Evolutionary conservation across 176 grass and related monocot species (phyloP).

Genomic region (Otatea glauca): DNA sequence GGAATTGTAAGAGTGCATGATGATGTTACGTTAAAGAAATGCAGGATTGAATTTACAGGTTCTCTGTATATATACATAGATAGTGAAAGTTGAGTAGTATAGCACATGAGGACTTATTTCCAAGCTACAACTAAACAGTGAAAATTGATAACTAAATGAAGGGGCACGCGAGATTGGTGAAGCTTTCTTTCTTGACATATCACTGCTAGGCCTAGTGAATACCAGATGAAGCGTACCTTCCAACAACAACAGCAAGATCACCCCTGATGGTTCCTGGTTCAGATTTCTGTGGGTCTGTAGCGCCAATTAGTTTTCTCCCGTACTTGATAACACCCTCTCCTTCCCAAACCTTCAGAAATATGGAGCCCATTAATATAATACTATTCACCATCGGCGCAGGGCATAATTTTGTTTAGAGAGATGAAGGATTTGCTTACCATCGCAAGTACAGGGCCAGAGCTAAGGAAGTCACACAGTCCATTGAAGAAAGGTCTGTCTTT

Average conservation of each 20-base stretch:
- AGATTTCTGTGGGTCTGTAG: conserved; percentile 91
- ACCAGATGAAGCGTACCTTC: conserved; percentile 56
- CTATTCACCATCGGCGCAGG: background rate
- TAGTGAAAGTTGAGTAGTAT: too few relatives aligned
- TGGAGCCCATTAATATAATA: background rate
- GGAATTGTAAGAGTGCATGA: background rate
- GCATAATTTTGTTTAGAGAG: background rate
- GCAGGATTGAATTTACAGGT: background rate
- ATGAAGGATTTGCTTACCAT: conserved; percentile 60
- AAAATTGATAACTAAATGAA: conserved; percentile 12
- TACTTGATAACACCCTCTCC: conserved; percentile 96
- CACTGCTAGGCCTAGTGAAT: background rate
- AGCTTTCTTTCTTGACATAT: background rate
- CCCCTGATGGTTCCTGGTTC: conserved; percentile 97
- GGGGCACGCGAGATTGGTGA: background rate
- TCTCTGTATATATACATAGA: too few relatives aligned
- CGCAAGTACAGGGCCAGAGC: conserved; percentile 88
- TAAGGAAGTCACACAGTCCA: conserved; percentile 87
- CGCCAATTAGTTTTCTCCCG: conserved; percentile 87
- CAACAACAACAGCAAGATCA: conserved; percentile 87
- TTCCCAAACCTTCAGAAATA: conserved; percentile 84
- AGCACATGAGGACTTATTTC: background rate
- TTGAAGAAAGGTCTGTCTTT: conserved; percentile 91
- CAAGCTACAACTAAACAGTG: background rate
- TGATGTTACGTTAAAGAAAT: background rate